phyloP scores from a whole-genome alignment of 2,329 filamentous ascomycete species.

The Pyricularia sp. region DNA sequence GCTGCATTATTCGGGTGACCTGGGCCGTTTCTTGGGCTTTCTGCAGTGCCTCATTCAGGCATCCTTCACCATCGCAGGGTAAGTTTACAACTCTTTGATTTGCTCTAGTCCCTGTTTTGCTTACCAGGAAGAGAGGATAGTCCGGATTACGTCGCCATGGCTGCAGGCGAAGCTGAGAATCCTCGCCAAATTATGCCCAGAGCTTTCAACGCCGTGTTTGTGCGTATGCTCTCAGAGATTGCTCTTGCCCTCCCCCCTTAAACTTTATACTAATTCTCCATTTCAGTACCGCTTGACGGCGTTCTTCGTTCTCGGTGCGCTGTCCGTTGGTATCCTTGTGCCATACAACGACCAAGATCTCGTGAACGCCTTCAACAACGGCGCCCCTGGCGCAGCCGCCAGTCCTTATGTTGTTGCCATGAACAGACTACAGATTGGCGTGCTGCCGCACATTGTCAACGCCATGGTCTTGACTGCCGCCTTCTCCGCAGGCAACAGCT shows the following conservation, averaged over 20 bases:
- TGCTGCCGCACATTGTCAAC: constrained; percentile 53
- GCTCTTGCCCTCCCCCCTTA: too few species aligned
- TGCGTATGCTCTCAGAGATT: neutral
- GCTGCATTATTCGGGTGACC: constrained; percentile 50
- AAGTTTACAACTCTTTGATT: neutral
- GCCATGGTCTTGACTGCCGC: constrained; percentile 27
- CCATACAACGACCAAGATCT: constrained; percentile 48
- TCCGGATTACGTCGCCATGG: constrained; percentile 55
- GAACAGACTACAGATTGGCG: constrained; percentile 28
- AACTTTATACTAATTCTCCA: neutral
- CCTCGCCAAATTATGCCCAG: constrained; percentile 56
- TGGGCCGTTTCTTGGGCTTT: constrained; percentile 70
- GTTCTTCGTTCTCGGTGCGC: constrained; percentile 61
- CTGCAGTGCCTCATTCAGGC: constrained; percentile 64
- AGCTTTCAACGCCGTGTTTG: constrained; percentile 63
- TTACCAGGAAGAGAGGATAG: constrained; percentile 16
- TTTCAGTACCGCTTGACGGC: constrained; percentile 50
- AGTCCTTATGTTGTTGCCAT: constrained; percentile 37
- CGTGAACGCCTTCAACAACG: constrained; percentile 37
- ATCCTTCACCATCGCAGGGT: constrained; percentile 54
- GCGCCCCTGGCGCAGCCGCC: constrained; percentile 27
- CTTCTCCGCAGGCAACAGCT: constrained; percentile 34
- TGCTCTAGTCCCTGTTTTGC: neutral
- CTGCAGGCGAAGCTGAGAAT: constrained; percentile 51
- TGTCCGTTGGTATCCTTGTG: constrained; percentile 51